Evolutionary conservation across 1,284 basidiomycete genomes (phyloP), one percentile per base, ranked within the genome.

Genomic region (Lentinus polychrous): DNA sequence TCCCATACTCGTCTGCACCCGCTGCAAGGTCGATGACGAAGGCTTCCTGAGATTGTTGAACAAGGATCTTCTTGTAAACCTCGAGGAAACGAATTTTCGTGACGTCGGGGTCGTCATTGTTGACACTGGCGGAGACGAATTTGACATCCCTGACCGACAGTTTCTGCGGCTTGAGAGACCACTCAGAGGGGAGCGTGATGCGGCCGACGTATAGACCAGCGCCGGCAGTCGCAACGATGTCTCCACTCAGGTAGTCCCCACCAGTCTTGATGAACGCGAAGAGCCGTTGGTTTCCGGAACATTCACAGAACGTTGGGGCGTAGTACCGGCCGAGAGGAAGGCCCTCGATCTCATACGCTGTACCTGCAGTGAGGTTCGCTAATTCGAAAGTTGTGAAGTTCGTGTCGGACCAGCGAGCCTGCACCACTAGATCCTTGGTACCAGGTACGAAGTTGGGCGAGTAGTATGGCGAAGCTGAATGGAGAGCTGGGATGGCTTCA

Each of bases 321-420:
- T 77, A 75, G 60, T 85, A 86, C 41, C 85, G 72, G 0, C 84
- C 84, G 32, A 77, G 58, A 0, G 83, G 80, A 22, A 85, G 63
- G 14, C 77, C 81, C 8, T 62, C 63, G 22, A 86, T 50, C 48
- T 78, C 74, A 56, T 74, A 72, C 0, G 71, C 72, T 4, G 58
- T 56, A 2, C 68, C 71, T 2, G 72, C 66, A 7, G 61, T 59
- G 5, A 83, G 49, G 57, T 85, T 70, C 2, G 81, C 78, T 27
- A 87, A 53, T 62, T 87, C 84, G 53, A 87, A 75, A 5, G 75
- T 71, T 1, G 81, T 78, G 60, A 84, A 83, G 50, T 72, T 61
- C 2, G 66, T 67, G 55, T 86, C 74, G 0, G 83, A 84, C 83
- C 84, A 87, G 15, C 79, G 75, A 7, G 76, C 75, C 43, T 86